Evolutionary conservation across 331 rosid genomes (phyloP), one percentile per base, ranked within the genome.

Genomic region (Quercus tomentella): DNA sequence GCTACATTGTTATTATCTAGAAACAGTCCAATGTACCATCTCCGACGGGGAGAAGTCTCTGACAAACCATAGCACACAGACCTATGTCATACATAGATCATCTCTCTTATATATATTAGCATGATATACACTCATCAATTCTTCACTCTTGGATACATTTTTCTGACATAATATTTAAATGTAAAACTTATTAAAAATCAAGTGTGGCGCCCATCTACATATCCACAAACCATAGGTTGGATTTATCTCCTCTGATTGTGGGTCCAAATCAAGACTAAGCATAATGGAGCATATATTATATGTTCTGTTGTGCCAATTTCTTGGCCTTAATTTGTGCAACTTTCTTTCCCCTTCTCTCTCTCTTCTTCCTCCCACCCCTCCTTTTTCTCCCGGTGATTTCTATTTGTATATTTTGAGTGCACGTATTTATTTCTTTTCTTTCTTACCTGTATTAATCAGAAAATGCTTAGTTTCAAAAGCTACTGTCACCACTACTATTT

Each of bases 401-500:
- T 43, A 33, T 25, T 31, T 65, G 20, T 28, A 16, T 30, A 30
- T 30, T 17, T 65, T 65, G 70, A 65, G 41, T 65, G 20, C 63
- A 72, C n/a, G 43, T 67, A 10, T 22, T 23, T 43, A 14, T 11
- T 72, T 69, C 73, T 71, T 73, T 26, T 4, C 72, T 63, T 56
- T 73, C 16, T 28, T 23, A 68, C 21, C 54, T 30, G 31, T 58
- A 22, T 23, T 22, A 77, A 41, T 43, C 20, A 41, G 21, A 6
- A 67, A 55, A 33, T 67, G 25, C 70, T 22, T 58, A 52, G 54
- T 49, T 30, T 30, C 25, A 41, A 14, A 76, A 61, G 75, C 57
- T 76, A 18, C 30, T 81, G 22, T 28, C 71, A 33, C 68, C 77
- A 23, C 71, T 52, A 12, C 52, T 49, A 49, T 49, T 51, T 82